These are phyloP conservation scores for Phylloboletellus chloephorus DNA, from an alignment of 1,284 basidiomycete genomes.

Conservation along the genomic window DNA sequence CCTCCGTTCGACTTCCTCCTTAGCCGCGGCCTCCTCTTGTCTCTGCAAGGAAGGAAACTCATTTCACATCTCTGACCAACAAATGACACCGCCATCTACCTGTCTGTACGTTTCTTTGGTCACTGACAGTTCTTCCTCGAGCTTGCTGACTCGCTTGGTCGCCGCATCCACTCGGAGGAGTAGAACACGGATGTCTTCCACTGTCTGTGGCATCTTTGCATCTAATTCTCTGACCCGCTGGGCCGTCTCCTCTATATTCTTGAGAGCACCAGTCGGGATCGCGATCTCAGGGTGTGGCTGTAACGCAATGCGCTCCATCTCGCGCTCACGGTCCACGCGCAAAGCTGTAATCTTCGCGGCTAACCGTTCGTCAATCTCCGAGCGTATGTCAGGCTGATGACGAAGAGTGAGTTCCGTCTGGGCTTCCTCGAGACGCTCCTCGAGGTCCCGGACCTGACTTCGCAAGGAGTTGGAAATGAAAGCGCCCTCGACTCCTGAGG, in stretches of 20 bases:
- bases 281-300: conserved; percentile 19
- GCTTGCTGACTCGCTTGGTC: conserved; percentile 18
- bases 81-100: conserved; percentile 11
- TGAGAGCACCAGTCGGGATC: conserved; percentile 17
- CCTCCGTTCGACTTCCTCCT: conserved; percentile 10
- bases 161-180: conserved; percentile 25
- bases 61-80: background rate
- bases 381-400: conserved; percentile 16
- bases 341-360: conserved; percentile 17
- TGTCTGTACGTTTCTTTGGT: conserved; percentile 19
- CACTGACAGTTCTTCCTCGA: conserved; percentile 21
- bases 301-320: conserved; percentile 16
- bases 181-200: conserved; percentile 25
- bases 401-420: conserved; percentile 29
- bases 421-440: conserved; percentile 30
- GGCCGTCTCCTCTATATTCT: conserved; percentile 19
- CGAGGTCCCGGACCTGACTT: conserved; percentile 21
- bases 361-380: conserved; percentile 22
- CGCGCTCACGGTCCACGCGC: conserved; percentile 22
- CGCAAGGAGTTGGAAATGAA: conserved; percentile 12
- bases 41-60: conserved; percentile 17
- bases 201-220: conserved; percentile 18
- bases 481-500: background rate
- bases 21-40: conserved; percentile 16
- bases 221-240: conserved; percentile 20